These are phyloP conservation scores for Xylaria intraflava DNA, from an alignment of 495 filamentous ascomycete species.

Conservation along the genomic window DNA sequence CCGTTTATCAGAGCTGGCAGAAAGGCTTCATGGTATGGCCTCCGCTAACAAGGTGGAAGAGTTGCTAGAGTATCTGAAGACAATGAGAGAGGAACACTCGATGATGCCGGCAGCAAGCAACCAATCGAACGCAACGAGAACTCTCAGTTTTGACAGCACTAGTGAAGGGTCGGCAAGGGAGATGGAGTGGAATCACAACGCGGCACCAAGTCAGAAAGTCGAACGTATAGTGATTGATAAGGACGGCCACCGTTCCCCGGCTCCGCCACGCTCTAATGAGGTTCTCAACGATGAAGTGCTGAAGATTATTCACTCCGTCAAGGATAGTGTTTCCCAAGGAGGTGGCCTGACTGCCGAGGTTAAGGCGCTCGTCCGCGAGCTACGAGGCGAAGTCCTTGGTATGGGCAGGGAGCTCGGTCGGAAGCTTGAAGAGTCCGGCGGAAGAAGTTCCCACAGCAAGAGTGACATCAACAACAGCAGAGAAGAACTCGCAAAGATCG, in stretches of 20 bases:
- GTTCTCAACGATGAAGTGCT: conserved; percentile 63
- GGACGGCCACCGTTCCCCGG: conserved; percentile 25
- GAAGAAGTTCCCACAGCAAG: conserved; percentile 41
- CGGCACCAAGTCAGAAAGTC: conserved; percentile 34
- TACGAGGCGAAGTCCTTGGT: conserved; percentile 85
- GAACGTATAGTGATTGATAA: conserved; percentile 30
- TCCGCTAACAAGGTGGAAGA: conserved; percentile 77
- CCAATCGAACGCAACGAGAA: conserved; percentile 24
- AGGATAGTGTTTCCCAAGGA: conserved; percentile 76
- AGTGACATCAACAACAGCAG: conserved; percentile 47
- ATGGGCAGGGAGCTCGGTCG: conserved; percentile 85
- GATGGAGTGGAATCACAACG: conserved; percentile 37
- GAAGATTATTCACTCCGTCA: conserved; percentile 71
- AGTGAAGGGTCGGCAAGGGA: conserved; percentile 33
- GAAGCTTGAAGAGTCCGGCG: conserved; percentile 63
- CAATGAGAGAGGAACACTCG: conserved; percentile 53
- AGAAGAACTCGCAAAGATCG: conserved; percentile 68
- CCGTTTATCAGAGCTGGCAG: conserved; percentile 60
- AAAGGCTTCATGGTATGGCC: conserved; percentile 49
- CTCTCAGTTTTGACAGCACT: conserved; percentile 41
- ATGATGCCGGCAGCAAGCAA: conserved; percentile 39
- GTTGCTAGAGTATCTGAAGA: conserved; percentile 65
- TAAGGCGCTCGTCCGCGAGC: conserved; percentile 79
- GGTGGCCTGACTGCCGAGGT: conserved; percentile 84
- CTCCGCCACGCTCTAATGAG: conserved; percentile 30